Base-by-base conservation (phyloP, 108 stramenopile species). In the Discostella stelligeroides region DNA sequence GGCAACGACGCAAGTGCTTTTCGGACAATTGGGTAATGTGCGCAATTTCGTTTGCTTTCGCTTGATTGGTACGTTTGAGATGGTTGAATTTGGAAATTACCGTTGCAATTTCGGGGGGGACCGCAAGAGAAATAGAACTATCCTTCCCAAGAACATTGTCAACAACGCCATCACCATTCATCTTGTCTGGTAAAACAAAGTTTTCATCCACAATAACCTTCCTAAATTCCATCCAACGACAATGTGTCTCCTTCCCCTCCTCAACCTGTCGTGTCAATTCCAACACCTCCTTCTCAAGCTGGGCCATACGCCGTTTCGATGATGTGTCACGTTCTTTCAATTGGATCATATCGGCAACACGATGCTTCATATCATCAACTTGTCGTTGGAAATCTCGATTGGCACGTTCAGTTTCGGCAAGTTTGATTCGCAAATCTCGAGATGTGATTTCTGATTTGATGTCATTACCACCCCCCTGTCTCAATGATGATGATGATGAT, bases 331-430 rank as follows among this genome's bases (percentile, higher is more conserved):
- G 47, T 65, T 95, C 94, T 57, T 72, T 82, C 9, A 78, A 63
- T 20, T 78, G 73, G 0, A 87, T 24, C 57, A 81, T 69, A 45
- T 84, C 75, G 38, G 79, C 50, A 7, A 64, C 51, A 17, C 86
- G 80, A 6, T 11, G 38, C 21, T 80, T 72, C 65, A 72, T 63
- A 12, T 79, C 84, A 6, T 87, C 80, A 18, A 77, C 64, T 17
- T 71, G 69, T 18, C 87, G 82, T 27, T 63, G 49, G 41, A 80
- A 66, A 55, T 92, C 87, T 27, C 94, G 86, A 72, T 84, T 81
- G 46, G 75, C 70, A 50, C 94, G 86, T 66, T 95, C 91, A 42
- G 80, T 45, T 34, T 95, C 91, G 39, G 91, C 86, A 37, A 91
- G 41, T 57, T 75, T 59, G 60, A 91, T 85, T 20, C 91, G 86